Evolutionary conservation across 176 grass and related monocot genomes (phyloP), one percentile per base, ranked within the genome.

Genomic region (Cymbopogon citratus): DNA sequence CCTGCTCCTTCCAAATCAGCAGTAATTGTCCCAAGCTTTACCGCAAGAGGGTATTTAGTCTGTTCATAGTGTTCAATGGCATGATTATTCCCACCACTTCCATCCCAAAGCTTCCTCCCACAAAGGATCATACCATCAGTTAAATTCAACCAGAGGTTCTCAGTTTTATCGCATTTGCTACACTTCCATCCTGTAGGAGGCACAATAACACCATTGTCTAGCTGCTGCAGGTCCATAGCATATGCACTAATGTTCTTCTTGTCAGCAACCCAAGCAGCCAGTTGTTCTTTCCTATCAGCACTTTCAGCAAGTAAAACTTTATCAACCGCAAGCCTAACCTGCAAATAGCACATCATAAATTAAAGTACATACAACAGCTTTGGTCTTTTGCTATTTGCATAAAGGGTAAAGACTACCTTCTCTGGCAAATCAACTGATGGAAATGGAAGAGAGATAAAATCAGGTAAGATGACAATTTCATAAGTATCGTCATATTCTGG

Each of bases 121-220:
- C 92, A 99, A 44, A 99, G 77, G 77, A 95, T 91, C 79, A 62
- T 93, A 66, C 96, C 96, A 91, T 99, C 96, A 41, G 93, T 95
- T 86, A 99, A 84, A 82, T 99, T 99, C 85, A 99, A 79, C 96
- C 96, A 99, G 27, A 99, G 92, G 86, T 99, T 99, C 70, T 95
- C 96, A 36, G 85, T 93, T 85, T 99, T 99, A 74, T 99, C 91
- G 19, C 92, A 99, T 80, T 95, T 99, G 89, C 88, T 74, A 81
- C 96, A 99, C 80, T 93, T 95, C 96, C 96, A 99, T 67, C 96
- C 93, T 49, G 87, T 87, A 84, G 93, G 93, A 67, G 92, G 89
- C 49, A 99, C 91, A 84, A 88, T 10, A 80, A 99, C 91, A 76
- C 96, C 93, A 71, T 90, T 99, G 15, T 90, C 85, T 82, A 99